Evolutionary conservation across 257 asterid species (phyloP), one percentile per base, ranked within the genome.

Genomic region (Rhazya stricta): DNA sequence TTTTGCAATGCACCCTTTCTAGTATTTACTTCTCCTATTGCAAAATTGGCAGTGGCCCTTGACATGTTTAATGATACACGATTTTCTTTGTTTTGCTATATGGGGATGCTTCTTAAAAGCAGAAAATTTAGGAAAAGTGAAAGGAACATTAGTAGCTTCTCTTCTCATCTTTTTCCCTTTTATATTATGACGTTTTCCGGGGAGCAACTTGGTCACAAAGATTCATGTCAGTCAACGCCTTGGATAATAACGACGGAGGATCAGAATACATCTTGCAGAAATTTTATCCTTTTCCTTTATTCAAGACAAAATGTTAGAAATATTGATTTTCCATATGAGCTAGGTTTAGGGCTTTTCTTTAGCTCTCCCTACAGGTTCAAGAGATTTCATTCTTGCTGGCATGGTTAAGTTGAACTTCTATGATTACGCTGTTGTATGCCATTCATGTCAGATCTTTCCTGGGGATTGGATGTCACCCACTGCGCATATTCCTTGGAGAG

Each of bases 401-500:
- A 34, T 9, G 23, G 21, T 39, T 56, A 37, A 73, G 48, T 72
- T 74, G 62, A 74, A 37, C 42, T 74, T 60, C 27, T 25, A 29
- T 68, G 21, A 42, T 42, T 36, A 13, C 25, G 72, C 43, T 48
- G 39, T 43, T 34, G 21, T 71, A 60, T 69, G 27, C 48, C 4
- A 46, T 56, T 37, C 60, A 73, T 78, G 81, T 78, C 85, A 91
- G 98, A 81, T 91, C 77, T 84, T 92, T 81, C 76, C 56, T 79
- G 93, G 91, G 70, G 86, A 85, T 66, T 88, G 89, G 91, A 77
- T 79, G 48, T 85, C 88, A 76, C 70, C 89, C 57, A 74, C 83
- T 83, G 72, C 78, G 77, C 86, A 81, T 78, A 84, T 91, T 82
- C 84, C 90, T 57, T 91, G 96, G 96, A 88, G 84, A 85, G 97